A percentile compares a stretch with the other conserved stretches of the same genome.
These are phyloP conservation scores for Coemansia sp. DNA, from an alignment of 192 early-diverging fungal genomes.

Conservation along the genomic window DNA sequence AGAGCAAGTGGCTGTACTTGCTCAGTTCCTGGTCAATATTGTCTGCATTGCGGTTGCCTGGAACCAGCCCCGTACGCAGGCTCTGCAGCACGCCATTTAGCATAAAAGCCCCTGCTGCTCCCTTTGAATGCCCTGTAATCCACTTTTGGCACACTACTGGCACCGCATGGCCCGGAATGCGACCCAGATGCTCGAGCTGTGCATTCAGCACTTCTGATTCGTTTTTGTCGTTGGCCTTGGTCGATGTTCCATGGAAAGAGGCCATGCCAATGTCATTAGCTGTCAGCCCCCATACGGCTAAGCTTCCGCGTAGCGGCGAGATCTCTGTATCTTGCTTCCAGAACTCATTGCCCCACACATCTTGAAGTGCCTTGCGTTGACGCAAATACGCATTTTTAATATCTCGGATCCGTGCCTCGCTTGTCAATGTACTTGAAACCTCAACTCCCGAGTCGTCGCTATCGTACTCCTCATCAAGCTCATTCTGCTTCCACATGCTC, in stretches of 20 bases:
- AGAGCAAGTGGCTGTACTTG: slow-evolving; percentile 39
- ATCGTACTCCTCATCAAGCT: background rate
- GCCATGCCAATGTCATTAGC: slow-evolving; percentile 65
- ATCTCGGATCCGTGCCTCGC: slow-evolving; percentile 32
- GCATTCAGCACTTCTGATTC: slow-evolving; percentile 84
- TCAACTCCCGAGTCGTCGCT: background rate
- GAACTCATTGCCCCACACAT: slow-evolving; percentile 30
- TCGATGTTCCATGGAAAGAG: slow-evolving; percentile 47
- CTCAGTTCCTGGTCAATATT: slow-evolving; percentile 1
- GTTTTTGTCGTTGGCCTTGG: slow-evolving; percentile 93
- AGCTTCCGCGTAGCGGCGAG: slow-evolving; percentile 78
- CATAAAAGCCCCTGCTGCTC: slow-evolving; percentile 88
- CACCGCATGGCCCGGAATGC: slow-evolving; percentile 53
- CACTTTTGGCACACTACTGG: slow-evolving; percentile 88
- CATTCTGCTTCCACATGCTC: background rate
- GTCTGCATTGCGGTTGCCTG: slow-evolving; percentile 9
- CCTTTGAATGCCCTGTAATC: slow-evolving; percentile 88
- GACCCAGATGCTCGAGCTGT: slow-evolving; percentile 59
- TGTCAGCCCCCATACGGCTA: slow-evolving; percentile 66
- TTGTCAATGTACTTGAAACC: background rate
- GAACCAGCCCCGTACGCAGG: slow-evolving; percentile 59
- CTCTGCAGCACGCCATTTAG: slow-evolving; percentile 60
- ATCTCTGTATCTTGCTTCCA: slow-evolving; percentile 56
- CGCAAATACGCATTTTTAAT: slow-evolving; percentile 61
- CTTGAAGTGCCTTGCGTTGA: slow-evolving; percentile 68